These are phyloP conservation scores for Geranium rotundifolium DNA, from an alignment of 345 rosid species.

Conservation along the genomic window DNA sequence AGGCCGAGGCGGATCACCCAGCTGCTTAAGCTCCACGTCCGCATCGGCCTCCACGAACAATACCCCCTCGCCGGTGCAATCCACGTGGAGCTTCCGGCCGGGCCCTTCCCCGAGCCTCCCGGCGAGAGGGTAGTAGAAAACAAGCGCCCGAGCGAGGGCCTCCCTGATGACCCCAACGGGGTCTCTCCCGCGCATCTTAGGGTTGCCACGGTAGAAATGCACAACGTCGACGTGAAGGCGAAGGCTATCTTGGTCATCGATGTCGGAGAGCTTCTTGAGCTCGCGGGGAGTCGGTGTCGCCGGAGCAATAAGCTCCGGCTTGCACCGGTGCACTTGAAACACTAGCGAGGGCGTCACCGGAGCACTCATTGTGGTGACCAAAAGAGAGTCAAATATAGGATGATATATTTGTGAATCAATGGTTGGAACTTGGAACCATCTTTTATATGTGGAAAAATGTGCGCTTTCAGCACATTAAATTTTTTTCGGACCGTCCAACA, in stretches of 20 bases:
- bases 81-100: conserved; percentile 44
- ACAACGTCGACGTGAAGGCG: conserved; percentile 30
- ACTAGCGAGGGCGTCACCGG: conserved; percentile 4
- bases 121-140: conserved; percentile 44
- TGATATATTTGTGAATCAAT: too few relatives aligned
- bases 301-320: conserved; percentile 15
- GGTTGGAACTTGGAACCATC: too few relatives aligned
- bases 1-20: conserved; percentile 39
- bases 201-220: conserved; percentile 22
- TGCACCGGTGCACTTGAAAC: conserved; percentile 21
- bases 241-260: conserved; percentile 45
- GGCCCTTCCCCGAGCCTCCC: conserved; percentile 37
- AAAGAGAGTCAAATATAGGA: too few relatives aligned
- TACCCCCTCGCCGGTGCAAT: conserved; percentile 42
- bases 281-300: conserved; percentile 37
- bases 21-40: conserved; percentile 5
- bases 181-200: conserved; percentile 24
- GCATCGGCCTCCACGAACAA: conserved; percentile 39
- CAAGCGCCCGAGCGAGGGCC: conserved; percentile 30
- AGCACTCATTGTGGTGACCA: too few relatives aligned
- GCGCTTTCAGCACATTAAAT: too few relatives aligned
- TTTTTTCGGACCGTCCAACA: too few relatives aligned
- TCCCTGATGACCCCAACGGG: conserved; percentile 29
- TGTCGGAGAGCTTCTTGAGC: conserved; percentile 39
- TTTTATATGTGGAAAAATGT: too few relatives aligned